Percentiles rank a stretch among this genome's conserved stretches.
These are phyloP conservation scores for Chaetomiaceae sp. DNA, from an alignment of 2,329 filamentous ascomycete genomes.

Conservation along the genomic window DNA sequence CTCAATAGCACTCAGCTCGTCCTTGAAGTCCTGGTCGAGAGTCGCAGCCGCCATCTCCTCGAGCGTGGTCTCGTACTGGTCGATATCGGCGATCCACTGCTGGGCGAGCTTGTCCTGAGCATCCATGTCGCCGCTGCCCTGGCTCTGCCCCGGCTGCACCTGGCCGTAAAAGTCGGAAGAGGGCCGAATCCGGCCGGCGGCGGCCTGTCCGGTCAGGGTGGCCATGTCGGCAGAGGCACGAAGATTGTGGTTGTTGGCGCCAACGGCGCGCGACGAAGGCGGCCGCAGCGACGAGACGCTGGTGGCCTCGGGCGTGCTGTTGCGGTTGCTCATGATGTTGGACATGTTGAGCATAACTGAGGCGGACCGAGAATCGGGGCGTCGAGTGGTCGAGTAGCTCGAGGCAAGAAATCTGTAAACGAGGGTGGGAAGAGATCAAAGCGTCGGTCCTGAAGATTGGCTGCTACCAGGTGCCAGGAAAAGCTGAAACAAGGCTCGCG, in stretches of 20 bases:
- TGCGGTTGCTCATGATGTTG: conserved; percentile 77
- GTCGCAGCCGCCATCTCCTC: conserved; percentile 99
- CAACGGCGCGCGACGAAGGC: conserved; percentile 71
- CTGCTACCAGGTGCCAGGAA: conserved; percentile 27
- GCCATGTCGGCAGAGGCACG: conserved; percentile 96
- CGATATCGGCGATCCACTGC: conserved; percentile 98
- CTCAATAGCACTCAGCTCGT: conserved; percentile 96
- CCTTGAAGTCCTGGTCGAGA: conserved; percentile 99
- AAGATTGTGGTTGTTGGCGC: conserved; percentile 66
- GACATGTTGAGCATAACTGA: conserved; percentile 56
- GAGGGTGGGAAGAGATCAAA: conserved; percentile 16
- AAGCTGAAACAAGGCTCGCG: conserved; percentile 36
- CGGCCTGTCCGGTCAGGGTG: conserved; percentile 63
- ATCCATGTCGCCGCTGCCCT: conserved; percentile 68
- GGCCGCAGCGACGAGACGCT: conserved; percentile 78
- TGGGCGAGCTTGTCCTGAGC: conserved; percentile 89
- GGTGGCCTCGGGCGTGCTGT: conserved; percentile 91
- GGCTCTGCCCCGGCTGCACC: conserved; percentile 61
- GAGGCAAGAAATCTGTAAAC: conserved; percentile 6
- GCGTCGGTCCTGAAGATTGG: conserved; percentile 18
- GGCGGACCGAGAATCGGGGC: conserved; percentile 7
- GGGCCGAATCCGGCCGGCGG: conserved; percentile 76
- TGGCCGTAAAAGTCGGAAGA: conserved; percentile 93
- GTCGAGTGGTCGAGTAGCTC: conserved; percentile 3
- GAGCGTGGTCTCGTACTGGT: conserved; percentile 97